phyloP scores from a whole-genome alignment of 208 protist species.

The Balamuthia mandrillaris region DNA sequence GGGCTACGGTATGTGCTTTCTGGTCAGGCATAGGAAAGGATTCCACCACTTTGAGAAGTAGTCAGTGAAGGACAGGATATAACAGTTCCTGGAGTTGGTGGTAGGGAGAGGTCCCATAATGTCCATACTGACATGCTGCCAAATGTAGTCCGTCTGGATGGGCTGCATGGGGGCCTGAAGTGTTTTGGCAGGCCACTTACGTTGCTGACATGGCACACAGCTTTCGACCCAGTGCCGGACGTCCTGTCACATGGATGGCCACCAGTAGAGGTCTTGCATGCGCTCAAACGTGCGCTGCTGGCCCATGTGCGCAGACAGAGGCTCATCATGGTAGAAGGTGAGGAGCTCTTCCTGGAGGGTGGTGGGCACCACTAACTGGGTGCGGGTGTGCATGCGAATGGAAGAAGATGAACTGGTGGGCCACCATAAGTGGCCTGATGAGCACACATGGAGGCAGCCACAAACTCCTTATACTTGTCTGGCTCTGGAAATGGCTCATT shows the following conservation, averaged over 20 bases:
- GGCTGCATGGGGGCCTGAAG: not conserved
- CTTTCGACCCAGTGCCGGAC: not conserved
- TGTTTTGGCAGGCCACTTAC: not conserved
- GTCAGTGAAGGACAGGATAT: constrained; percentile 5
- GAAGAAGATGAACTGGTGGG: not conserved
- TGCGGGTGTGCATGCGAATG: not conserved
- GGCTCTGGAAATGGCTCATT: no score
- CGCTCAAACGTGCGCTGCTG: not conserved
- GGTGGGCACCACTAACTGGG: not conserved
- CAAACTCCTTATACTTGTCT: no score
- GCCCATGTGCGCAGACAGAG: not conserved
- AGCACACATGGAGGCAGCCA: no score
- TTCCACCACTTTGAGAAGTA: constrained; percentile 28
- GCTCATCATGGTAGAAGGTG: not conserved
- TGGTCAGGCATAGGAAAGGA: not conserved
- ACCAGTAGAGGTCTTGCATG: not conserved
- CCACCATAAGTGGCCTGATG: not conserved
- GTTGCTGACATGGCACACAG: not conserved
- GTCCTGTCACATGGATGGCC: not conserved
- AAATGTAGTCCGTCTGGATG: not conserved
- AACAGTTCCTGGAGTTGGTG: not conserved
- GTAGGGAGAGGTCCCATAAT: not conserved
- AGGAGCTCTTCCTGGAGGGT: not conserved
- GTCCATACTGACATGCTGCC: not conserved
- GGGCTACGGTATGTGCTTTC: not conserved